Evolutionary conservation across 2,329 filamentous ascomycete species (phyloP), one percentile per base, ranked within the genome.

Genomic region (Rhynchosporium agropyri): DNA sequence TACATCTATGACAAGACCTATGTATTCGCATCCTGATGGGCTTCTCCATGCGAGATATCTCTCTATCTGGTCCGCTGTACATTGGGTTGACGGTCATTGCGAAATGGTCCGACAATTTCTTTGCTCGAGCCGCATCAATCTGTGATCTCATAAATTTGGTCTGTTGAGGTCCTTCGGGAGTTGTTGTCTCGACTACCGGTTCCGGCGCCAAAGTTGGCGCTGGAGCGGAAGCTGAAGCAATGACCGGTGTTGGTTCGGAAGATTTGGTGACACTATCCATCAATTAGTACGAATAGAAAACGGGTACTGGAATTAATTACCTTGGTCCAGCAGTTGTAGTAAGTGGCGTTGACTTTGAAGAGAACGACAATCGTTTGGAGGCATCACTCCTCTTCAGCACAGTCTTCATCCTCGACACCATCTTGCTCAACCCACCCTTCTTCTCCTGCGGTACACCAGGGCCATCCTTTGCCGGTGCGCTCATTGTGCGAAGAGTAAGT

Each of bases 1-100:
- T 84, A 79, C 93, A 97, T 69, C 85, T 83, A 77, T 97, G 93
- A 76, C 93, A 97, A 66, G 84, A 88, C 69, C 88, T 85, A 74
- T 90, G 89, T 59, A 92, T 84, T 60, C 90, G 86, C 84, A 93
- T 89, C 63, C 89, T 86, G 68, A 92, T 89, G 12, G 89, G 84
- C 79, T 90, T 92, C 75, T 91, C 87, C 60, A 90, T 83, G 49
- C 89, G 87, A 51, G 63, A 65, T 4, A 66, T 63, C 33, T 71
- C 68, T 62, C 79, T 64, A 50, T 71, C 65, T 28, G 63, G 58
- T 58, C 65, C 53, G 26, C 53, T 51, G 3, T 63, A 56, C 13
- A 63, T 40, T 12, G 74, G 69, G n/a, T 75, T 73, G 43, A 77
- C 70, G 26, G 71, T 68, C 13, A 78, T 63, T 8, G 72, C 69